Percentiles rank a stretch among this genome's conserved stretches.
phyloP scores from a whole-genome alignment of 306 rosid genomes.

The Medicago arabica region DNA sequence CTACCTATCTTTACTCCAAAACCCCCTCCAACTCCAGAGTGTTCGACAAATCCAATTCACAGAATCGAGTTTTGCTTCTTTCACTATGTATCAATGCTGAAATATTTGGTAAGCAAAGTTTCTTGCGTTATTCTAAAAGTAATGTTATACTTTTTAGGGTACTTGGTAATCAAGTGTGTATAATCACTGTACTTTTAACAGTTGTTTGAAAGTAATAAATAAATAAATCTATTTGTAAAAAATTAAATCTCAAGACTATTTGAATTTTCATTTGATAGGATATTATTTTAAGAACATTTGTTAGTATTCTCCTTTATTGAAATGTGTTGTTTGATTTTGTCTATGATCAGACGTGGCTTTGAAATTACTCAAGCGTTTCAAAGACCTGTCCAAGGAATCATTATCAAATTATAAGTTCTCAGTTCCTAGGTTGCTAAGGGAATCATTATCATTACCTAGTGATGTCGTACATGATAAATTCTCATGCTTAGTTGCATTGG shows the following conservation, averaged over 20 bases:
- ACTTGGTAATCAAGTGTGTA: too few relatives aligned
- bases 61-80: background rate
- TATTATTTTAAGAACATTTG: too few relatives aligned
- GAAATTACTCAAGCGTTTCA: background rate
- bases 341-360: constrained; percentile 29
- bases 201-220: too few relatives aligned
- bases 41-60: fast-evolving
- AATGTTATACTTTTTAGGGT: too few relatives aligned
- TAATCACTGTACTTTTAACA: too few relatives aligned
- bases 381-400: background rate
- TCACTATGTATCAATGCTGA: constrained; percentile 20
- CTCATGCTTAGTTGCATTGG: background rate
- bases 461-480: background rate
- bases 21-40: fast-evolving
- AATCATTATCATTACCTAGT: background rate
- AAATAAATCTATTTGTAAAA: too few relatives aligned
- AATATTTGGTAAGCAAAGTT: constrained; percentile 33
- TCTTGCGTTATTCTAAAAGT: too few relatives aligned
- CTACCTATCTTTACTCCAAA: background rate
- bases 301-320: background rate
- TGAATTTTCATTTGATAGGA: too few relatives aligned
- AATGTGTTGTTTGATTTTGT: background rate
- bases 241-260: too few relatives aligned
- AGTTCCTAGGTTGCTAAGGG: background rate
- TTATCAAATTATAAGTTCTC: background rate